phyloP scores from a whole-genome alignment of 2,329 filamentous ascomycete species.

The Colletotrichum cereale region DNA sequence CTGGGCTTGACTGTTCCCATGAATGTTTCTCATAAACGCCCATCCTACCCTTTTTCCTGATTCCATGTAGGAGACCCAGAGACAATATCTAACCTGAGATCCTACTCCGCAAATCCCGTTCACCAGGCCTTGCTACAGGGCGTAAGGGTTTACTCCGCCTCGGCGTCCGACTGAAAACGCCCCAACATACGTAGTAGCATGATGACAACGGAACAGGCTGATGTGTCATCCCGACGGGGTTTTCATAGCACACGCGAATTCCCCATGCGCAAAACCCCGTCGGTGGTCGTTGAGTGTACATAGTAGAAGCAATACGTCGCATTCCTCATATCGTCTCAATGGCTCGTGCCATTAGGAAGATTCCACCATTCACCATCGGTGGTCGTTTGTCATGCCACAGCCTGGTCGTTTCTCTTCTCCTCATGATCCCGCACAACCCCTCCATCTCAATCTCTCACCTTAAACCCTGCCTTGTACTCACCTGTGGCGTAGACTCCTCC shows the following conservation, averaged over 20 bases:
- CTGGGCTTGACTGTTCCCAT: background rate
- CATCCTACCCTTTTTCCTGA: background rate
- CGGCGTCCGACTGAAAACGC: background rate
- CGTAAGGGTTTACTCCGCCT: background rate
- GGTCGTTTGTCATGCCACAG: background rate
- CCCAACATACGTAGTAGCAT: background rate
- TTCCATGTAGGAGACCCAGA: background rate
- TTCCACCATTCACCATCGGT: background rate
- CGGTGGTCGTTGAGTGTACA: background rate
- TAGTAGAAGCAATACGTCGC: background rate
- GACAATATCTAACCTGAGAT: background rate
- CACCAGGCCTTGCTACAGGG: background rate
- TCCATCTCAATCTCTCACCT: background rate
- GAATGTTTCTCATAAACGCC: background rate
- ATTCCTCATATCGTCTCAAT: background rate
- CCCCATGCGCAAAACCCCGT: background rate
- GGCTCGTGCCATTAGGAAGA: background rate
- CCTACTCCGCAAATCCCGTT: background rate
- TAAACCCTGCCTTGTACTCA: slow-evolving; percentile 17
- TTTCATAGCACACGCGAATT: background rate
- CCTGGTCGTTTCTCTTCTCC: background rate
- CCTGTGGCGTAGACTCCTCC: slow-evolving; percentile 1
- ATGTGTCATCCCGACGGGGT: background rate
- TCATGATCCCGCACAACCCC: background rate
- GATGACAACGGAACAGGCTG: background rate